These are phyloP conservation scores for Trifolium fragiferum DNA, from an alignment of 306 rosid species.

Conservation along the genomic window DNA sequence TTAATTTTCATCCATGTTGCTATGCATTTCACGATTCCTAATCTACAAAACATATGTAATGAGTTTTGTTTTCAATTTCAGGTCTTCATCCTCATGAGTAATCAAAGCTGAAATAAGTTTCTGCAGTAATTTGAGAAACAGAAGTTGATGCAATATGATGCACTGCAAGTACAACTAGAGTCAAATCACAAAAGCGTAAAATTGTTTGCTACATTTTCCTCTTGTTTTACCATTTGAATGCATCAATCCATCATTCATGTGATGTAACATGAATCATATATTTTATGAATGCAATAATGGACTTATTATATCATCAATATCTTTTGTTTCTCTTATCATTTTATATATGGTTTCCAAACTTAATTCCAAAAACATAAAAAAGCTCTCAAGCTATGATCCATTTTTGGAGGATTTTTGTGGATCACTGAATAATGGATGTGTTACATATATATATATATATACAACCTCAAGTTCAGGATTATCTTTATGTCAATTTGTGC, in stretches of 20 bases:
- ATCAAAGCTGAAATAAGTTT: background rate
- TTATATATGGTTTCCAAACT: no score
- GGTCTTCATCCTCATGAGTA: background rate
- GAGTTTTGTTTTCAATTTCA: background rate
- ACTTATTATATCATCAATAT: background rate
- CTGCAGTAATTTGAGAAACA: background rate
- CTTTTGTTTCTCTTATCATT: background rate
- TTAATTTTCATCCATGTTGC: background rate
- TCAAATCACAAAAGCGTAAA: background rate
- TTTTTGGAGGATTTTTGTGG: background rate
- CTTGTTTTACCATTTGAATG: background rate
- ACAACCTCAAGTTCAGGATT: no score
- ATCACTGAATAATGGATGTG: no score
- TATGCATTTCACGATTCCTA: background rate
- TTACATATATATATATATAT: no score
- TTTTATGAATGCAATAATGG: background rate
- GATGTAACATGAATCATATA: background rate
- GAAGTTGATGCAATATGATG: background rate
- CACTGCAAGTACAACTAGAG: background rate
- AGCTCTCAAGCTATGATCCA: background rate
- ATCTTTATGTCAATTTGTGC: background rate
- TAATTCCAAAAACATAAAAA: no score
- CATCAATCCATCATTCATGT: background rate
- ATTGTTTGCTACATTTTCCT: background rate
- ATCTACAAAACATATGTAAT: background rate